Conservation (phyloP, 2,329 filamentous ascomycete species). For the Didymella segeticola region DNA sequence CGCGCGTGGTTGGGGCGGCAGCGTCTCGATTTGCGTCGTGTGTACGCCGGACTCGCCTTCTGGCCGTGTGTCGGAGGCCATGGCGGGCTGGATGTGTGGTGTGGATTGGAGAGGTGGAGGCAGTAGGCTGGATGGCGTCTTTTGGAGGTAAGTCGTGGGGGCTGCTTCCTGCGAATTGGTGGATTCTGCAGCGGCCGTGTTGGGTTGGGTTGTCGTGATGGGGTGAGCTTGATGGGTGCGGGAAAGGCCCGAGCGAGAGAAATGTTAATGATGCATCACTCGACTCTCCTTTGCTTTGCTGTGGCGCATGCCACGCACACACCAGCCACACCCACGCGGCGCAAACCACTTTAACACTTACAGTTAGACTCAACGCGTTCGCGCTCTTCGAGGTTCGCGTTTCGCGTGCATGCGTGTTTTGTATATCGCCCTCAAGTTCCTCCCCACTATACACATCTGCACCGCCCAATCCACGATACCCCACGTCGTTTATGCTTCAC, state of each 20-base stretch:
- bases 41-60: slow-evolving; percentile 24
- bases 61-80: slow-evolving; percentile 57
- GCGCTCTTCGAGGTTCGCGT: slow-evolving; percentile 17
- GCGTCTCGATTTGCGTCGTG: slow-evolving; percentile 17
- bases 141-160: too few relatives aligned
- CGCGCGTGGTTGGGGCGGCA: slow-evolving; percentile 27
- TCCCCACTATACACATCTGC: slow-evolving; percentile 20
- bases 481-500: slow-evolving; percentile 22
- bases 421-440: too few relatives aligned
- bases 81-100: slow-evolving; percentile 37
- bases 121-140: background rate
- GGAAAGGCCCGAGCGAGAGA: slow-evolving; percentile 35
- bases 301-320: slow-evolving; percentile 9
- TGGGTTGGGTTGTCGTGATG: background rate
- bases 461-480: slow-evolving; percentile 23
- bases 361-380: slow-evolving; percentile 20
- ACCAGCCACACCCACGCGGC: too few relatives aligned
- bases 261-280: slow-evolving; percentile 31
- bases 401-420: slow-evolving; percentile 31
- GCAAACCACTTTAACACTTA: slow-evolving; percentile 35
- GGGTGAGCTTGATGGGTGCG: slow-evolving; percentile 18
- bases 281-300: too few relatives aligned
- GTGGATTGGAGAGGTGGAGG: background rate
- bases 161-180: too few relatives aligned
- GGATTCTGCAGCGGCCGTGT: background rate